A percentile compares a stretch with the other conserved stretches of the same genome.
Evolutionary conservation across 139 green algal genomes (phyloP).

Genomic region (Trebouxia sp.): DNA sequence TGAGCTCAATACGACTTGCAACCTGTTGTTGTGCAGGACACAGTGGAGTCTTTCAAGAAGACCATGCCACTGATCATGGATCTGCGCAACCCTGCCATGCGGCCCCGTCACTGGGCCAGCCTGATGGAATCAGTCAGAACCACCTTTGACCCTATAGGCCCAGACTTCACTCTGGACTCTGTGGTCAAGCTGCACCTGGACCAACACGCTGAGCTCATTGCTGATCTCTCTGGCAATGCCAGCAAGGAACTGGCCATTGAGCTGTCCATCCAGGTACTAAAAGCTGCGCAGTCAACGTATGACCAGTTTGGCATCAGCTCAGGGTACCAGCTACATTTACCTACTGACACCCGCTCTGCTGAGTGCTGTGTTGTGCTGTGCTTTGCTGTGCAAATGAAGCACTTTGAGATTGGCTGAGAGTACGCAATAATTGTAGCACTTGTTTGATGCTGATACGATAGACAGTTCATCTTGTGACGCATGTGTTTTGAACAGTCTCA

Average conservation of each 20-base stretch:
- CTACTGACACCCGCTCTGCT: neutral
- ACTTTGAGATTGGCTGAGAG: no score
- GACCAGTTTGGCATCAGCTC: no score
- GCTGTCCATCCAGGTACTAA: conserved; percentile 68
- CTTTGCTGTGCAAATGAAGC: no score
- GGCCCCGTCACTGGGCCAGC: conserved; percentile 77
- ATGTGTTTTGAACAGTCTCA: no score
- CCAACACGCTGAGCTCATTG: conserved; percentile 79
- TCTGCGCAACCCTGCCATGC: conserved; percentile 83
- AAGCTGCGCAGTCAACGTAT: no score
- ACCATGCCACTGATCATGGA: conserved; percentile 90
- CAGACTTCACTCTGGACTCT: conserved; percentile 77
- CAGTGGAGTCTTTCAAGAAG: conserved; percentile 85
- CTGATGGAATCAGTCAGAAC: conserved; percentile 69
- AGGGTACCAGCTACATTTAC: neutral
- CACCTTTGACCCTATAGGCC: conserved; percentile 68
- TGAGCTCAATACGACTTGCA: no score
- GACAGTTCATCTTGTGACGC: no score
- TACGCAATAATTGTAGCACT: no score
- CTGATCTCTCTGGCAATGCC: conserved; percentile 74
- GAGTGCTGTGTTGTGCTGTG: no score
- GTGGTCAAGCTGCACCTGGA: conserved; percentile 76
- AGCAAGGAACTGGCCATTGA: conserved; percentile 77
- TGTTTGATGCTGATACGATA: no score
- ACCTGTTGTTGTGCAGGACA: conserved; percentile 43